Evolutionary conservation across 202 grass and related monocot species (phyloP), one percentile per base, ranked within the genome.

Genomic region (Miscanthus sacchariflorus): DNA sequence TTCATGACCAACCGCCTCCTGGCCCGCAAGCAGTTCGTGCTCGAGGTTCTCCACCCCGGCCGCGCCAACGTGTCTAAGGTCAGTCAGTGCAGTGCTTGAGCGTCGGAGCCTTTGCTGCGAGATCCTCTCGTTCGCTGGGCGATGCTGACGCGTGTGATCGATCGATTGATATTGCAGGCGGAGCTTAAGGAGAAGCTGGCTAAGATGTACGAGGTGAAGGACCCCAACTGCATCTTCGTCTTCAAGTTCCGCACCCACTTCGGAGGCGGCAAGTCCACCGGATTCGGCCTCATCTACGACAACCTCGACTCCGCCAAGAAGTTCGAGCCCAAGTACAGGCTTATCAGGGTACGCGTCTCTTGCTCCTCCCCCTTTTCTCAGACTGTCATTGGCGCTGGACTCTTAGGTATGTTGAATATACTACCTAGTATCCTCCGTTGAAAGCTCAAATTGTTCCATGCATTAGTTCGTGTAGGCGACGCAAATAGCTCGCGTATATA

Each of bases 1-100:
- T 99, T 99, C 88, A 99, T 99, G 96, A 96, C 96, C 12, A 99
- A 99, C 88, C 90, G 96, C 63, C 94, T 99, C 74, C 96, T 96
- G 35, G 88, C 94, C 52, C 87, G 96, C 40, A 99, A 91, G 89
- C 94, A 99, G 87, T 99, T 99, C 91, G 92, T 98, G 76, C 93
- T 98, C 46, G 96, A 98, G 83, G 96, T 98, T 58, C 91, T 98
- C 82, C 96, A 96, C 81, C 92, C 94, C 4, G 96, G 96, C 72
- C 93, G 92, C 28, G 94, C 96, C 25, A 98, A 98, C 86, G 94
- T 98, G 40, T 98, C 94, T 50, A 98, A 98, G 96, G 96, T 98
- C 73, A 91, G 96, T 98, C 77, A 52, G 68, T 17, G 23, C 77
- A 40, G 68, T 17, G 17, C 17, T 44, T 38, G 28, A 0, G 5